Conservation (phyloP, 2,329 filamentous ascomycete genomes). For the Botrytis squamosa region DNA sequence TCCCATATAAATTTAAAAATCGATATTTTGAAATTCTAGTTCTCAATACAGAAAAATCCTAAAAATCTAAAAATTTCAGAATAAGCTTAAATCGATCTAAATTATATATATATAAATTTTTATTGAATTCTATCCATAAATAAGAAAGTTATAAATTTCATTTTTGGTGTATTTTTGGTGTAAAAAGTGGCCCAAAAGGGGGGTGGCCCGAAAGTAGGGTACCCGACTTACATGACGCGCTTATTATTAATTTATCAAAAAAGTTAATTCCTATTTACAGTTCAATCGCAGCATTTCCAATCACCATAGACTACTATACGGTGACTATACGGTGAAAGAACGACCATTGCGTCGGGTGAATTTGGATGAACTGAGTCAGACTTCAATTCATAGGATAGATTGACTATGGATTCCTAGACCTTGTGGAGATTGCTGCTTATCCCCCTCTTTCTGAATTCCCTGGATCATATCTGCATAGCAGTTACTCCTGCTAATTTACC, state of each 20-base stretch:
- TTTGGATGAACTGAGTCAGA: not conserved
- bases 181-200: too few species aligned
- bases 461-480: not conserved
- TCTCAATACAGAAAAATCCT: too few species aligned
- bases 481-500: not conserved
- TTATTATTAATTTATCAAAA: not conserved
- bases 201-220: too few species aligned
- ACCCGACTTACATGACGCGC: not conserved
- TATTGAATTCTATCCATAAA: too few species aligned
- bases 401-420: not conserved
- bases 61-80: too few species aligned
- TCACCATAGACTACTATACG: not conserved
- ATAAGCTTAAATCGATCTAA: too few species aligned
- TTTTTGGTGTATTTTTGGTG: too few species aligned
- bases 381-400: not conserved
- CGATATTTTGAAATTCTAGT: too few species aligned
- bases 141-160: too few species aligned
- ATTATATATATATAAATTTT: too few species aligned
- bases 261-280: not conserved
- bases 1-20: too few species aligned
- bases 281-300: not conserved
- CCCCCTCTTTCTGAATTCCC: not conserved
- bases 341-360: not conserved
- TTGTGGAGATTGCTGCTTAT: not conserved
- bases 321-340: not conserved